Conservation (phyloP, 148 eudicot genomes). For the Persicaria tinctoria region DNA sequence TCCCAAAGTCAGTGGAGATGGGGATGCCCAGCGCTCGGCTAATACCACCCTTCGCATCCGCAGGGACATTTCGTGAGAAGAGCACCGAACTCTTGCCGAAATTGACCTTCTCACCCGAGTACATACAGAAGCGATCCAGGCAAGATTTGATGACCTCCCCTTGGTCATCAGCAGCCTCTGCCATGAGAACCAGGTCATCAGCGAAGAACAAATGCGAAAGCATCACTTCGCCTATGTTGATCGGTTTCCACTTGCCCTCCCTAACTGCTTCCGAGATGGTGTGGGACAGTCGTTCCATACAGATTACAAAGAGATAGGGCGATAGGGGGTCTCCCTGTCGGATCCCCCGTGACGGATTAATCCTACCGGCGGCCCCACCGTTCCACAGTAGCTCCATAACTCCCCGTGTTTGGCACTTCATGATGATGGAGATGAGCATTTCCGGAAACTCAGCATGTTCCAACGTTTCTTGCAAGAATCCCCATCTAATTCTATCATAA, state of each 20-base stretch:
- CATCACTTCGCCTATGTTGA: not conserved
- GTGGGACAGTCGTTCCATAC: not conserved
- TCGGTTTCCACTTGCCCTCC: not conserved
- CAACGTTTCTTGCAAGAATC: too few relatives aligned
- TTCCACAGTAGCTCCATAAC: too few relatives aligned
- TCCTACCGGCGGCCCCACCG: too few relatives aligned
- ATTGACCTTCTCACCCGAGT: not conserved
- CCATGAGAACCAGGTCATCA: not conserved
- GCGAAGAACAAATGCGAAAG: not conserved
- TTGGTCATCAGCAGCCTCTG: not conserved
- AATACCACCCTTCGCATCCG: not conserved
- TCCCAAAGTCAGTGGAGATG: not conserved
- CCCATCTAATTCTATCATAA: too few relatives aligned
- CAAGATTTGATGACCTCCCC: not conserved
- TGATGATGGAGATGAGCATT: too few relatives aligned
- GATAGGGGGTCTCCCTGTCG: constrained; percentile 13
- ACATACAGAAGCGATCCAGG: not conserved
- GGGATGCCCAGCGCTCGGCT: not conserved
- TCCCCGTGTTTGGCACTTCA: too few relatives aligned
- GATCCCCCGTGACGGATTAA: too few relatives aligned
- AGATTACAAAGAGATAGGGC: not conserved
- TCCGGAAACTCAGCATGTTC: too few relatives aligned
- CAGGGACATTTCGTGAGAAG: not conserved
- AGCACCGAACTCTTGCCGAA: not conserved
- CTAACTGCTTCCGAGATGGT: not conserved